These are phyloP conservation scores for Sphaerulina musiva DNA, from an alignment of 2,329 filamentous ascomycete genomes.

Conservation along the genomic window DNA sequence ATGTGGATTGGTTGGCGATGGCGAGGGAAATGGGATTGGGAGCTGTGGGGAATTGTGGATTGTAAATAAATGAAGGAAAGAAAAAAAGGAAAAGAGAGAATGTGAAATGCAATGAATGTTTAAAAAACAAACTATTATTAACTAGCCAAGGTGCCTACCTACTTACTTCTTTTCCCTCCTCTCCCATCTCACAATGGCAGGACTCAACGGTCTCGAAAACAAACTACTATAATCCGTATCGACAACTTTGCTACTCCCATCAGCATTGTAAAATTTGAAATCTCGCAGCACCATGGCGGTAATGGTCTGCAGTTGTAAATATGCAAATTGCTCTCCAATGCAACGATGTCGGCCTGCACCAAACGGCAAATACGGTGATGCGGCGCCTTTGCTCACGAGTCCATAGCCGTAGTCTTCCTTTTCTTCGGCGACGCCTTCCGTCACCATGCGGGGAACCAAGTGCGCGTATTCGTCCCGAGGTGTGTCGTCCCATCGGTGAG, in stretches of 20 bases:
- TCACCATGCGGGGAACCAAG: conserved; percentile 27
- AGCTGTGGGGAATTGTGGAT: too few relatives aligned
- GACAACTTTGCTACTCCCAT: conserved; percentile 62
- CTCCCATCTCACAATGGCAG: conserved; percentile 65
- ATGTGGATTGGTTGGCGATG: too few relatives aligned
- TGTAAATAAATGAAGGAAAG: too few relatives aligned
- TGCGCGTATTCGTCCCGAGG: conserved; percentile 38
- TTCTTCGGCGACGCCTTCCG: conserved; percentile 41
- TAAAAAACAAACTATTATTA: too few relatives aligned
- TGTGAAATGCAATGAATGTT: too few relatives aligned
- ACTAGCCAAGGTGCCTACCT: too few relatives aligned
- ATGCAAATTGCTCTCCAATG: conserved; percentile 95
- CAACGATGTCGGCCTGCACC: conserved; percentile 88
- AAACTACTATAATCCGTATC: conserved; percentile 60
- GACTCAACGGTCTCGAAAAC: conserved; percentile 42
- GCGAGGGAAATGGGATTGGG: too few relatives aligned
- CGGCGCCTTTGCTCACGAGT: conserved; percentile 81
- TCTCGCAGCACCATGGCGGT: conserved; percentile 66
- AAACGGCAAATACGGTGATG: conserved; percentile 87
- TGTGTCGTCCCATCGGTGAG: conserved; percentile 77
- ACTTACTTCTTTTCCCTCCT: conserved; percentile 44
- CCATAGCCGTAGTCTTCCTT: conserved; percentile 93
- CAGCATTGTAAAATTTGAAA: conserved; percentile 72
- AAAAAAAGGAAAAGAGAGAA: too few relatives aligned
- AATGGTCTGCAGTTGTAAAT: conserved; percentile 84